Conservation (phyloP, 345 rosid genomes). For the Bruguiera parviflora region DNA sequence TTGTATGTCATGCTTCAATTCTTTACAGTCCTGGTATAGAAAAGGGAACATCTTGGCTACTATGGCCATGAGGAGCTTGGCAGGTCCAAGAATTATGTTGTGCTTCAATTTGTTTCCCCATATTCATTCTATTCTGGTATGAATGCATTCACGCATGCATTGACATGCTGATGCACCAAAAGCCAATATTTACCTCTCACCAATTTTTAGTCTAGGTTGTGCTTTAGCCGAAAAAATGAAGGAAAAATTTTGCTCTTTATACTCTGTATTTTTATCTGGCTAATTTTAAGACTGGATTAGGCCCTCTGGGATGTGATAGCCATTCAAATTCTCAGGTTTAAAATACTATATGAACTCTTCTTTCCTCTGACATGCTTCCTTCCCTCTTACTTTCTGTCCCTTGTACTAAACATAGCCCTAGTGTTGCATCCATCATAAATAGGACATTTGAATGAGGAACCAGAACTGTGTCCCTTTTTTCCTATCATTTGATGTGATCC, state of each 20-base stretch:
- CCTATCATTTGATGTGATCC: too few species aligned
- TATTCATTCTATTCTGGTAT: not conserved
- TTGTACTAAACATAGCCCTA: not conserved
- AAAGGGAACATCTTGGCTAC: conserved; percentile 36
- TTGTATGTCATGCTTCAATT: conserved; percentile 6
- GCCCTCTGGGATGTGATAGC: too few species aligned
- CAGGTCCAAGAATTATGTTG: conserved; percentile 16
- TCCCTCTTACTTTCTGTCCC: too few species aligned
- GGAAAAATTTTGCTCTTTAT: not conserved
- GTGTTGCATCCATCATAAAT: not conserved
- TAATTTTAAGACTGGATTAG: not conserved
- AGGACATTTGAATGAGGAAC: not conserved
- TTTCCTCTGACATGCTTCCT: too few species aligned
- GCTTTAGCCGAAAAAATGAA: not conserved
- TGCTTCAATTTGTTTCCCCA: not conserved
- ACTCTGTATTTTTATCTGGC: not conserved
- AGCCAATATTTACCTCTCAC: too few species aligned
- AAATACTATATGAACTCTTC: too few species aligned
- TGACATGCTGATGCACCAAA: not conserved
- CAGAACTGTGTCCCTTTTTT: too few species aligned
- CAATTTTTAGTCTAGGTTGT: not conserved
- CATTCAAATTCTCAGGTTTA: too few species aligned
- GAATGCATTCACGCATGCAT: not conserved
- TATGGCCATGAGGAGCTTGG: conserved; percentile 94
- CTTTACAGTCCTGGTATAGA: conserved; percentile 1